Percentiles rank a stretch among this genome's conserved stretches.
phyloP scores from a whole-genome alignment of 106 monocot species.

The Posidonia australis region DNA sequence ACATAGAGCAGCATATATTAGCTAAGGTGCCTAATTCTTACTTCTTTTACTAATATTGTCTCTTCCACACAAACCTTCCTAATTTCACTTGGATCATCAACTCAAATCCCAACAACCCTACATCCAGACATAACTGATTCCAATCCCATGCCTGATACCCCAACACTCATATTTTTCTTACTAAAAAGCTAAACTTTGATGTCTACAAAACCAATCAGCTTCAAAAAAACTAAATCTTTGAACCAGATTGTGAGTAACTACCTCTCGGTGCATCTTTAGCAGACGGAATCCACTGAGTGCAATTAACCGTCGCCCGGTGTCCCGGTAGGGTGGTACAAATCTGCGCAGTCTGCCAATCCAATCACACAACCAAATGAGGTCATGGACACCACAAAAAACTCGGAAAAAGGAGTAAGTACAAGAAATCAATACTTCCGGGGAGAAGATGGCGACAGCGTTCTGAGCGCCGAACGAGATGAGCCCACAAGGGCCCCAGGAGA shows the following conservation, averaged over 20 bases:
- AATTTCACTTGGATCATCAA: no score
- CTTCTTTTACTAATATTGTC: no score
- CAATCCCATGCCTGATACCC: no score
- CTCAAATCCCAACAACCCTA: no score
- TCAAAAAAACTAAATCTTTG: not conserved
- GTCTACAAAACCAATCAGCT: no score
- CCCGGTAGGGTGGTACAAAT: conserved; percentile 84
- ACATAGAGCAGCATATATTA: no score
- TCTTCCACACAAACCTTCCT: no score
- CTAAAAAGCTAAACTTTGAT: no score
- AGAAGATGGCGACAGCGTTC: conserved; percentile 85
- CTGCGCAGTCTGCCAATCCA: conserved; percentile 57
- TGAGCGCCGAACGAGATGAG: conserved; percentile 86
- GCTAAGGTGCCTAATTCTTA: no score
- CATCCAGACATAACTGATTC: no score
- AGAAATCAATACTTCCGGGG: conserved; percentile 41
- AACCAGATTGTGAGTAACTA: conserved; percentile 3
- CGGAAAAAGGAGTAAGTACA: not conserved
- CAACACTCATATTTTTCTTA: no score
- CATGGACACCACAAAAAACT: not conserved
- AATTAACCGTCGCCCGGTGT: conserved; percentile 78
- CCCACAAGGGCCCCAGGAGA: conserved; percentile 84
- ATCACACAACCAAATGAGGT: no score
- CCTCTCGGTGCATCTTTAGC: conserved; percentile 63
- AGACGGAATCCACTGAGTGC: conserved; percentile 82